phyloP scores from a whole-genome alignment of 208 protist genomes.

The Leishmania tarentolae region DNA sequence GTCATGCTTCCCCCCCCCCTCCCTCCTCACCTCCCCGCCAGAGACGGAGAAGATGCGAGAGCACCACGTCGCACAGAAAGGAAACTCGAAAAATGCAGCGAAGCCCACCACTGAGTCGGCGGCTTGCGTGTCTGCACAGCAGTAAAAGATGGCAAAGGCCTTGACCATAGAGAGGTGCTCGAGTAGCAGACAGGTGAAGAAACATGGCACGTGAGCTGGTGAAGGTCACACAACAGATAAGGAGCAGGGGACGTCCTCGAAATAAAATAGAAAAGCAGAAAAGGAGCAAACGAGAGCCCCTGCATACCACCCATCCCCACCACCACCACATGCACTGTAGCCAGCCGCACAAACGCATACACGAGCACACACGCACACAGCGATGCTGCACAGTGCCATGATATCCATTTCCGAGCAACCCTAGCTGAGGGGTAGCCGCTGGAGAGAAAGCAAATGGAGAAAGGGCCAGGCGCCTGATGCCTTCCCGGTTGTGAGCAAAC shows the following conservation, averaged over 20 bases:
- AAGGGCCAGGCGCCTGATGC: background rate
- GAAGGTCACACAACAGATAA: background rate
- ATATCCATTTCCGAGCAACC: background rate
- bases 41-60: no score
- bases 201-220: background rate
- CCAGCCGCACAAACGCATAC: background rate
- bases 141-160: background rate
- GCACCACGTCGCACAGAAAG: no score
- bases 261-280: background rate
- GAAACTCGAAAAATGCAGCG: no score
- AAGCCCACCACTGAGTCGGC: no score
- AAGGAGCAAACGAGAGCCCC: background rate
- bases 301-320: background rate
- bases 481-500: background rate
- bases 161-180: background rate
- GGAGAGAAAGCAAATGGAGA: background rate
- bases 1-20: no score
- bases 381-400: background rate
- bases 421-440: background rate
- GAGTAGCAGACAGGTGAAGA: background rate
- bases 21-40: no score
- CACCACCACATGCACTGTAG: background rate
- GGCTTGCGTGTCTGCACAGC: background rate
- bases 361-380: background rate
- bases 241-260: background rate